Evolutionary conservation across 306 rosid species (phyloP).

Genomic region (Geum urbanum): DNA sequence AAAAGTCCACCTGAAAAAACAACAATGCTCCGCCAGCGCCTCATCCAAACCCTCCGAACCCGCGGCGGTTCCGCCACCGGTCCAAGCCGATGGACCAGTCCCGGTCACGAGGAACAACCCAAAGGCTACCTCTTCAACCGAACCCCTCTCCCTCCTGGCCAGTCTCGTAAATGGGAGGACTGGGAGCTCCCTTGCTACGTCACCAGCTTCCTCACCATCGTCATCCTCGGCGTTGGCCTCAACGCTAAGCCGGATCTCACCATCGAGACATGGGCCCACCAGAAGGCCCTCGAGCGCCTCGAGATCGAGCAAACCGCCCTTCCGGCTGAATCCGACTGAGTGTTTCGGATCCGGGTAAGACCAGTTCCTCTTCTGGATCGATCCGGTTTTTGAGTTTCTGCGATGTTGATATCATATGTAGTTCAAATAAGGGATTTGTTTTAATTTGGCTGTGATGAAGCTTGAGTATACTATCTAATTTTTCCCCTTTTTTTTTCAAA

Average conservation of each 20-base stretch:
- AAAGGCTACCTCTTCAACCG: slow-evolving; percentile 80
- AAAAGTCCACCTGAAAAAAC: slow-evolving; percentile 32
- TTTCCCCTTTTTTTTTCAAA: not conserved
- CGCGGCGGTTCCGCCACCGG: slow-evolving; percentile 64
- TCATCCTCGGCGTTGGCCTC: slow-evolving; percentile 97
- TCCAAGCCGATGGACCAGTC: slow-evolving; percentile 69
- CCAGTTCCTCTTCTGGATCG: slow-evolving; percentile 25
- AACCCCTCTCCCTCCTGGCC: slow-evolving; percentile 66
- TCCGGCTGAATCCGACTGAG: slow-evolving; percentile 42
- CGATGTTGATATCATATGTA: slow-evolving; percentile 31
- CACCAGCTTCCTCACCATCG: slow-evolving; percentile 94
- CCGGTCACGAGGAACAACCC: slow-evolving; percentile 84
- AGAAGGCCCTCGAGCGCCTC: slow-evolving; percentile 95
- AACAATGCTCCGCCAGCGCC: slow-evolving; percentile 68
- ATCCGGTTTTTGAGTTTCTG: slow-evolving; percentile 4
- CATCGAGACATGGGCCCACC: slow-evolving; percentile 98
- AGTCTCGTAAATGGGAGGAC: slow-evolving; percentile 93
- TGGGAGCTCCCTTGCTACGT: slow-evolving; percentile 99
- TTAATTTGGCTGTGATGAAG: slow-evolving; percentile 17
- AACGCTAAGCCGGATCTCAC: slow-evolving; percentile 98
- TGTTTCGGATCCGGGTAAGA: slow-evolving; percentile 22
- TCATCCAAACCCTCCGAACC: slow-evolving; percentile 51
- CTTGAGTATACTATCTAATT: slow-evolving; percentile 11
- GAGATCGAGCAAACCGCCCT: slow-evolving; percentile 46
- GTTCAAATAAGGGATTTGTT: slow-evolving; percentile 28